These are phyloP conservation scores for Arthrobotrys pseudoclavata DNA, from an alignment of 2,329 filamentous ascomycete genomes.

Conservation along the genomic window DNA sequence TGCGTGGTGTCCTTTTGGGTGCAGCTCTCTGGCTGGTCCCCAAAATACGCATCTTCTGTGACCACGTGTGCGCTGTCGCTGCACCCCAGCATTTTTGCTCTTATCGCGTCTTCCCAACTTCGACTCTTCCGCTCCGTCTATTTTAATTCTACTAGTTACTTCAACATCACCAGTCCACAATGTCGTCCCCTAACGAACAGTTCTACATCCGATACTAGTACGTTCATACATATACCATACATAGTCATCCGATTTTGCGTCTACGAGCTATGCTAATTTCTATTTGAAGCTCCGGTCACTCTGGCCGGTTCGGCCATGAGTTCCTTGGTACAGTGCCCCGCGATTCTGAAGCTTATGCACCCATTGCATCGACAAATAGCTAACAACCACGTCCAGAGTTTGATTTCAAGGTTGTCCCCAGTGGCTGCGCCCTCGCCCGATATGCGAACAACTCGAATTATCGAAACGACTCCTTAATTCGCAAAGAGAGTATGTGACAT, in stretches of 20 bases:
- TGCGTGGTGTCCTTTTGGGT: constrained; percentile 54
- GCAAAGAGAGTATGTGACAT: constrained; percentile 90
- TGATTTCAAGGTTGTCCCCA: constrained; percentile 91
- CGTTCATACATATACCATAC: constrained; percentile 66
- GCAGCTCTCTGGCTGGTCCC: constrained; percentile 28
- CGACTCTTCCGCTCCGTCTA: background rate
- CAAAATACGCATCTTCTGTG: constrained; percentile 44
- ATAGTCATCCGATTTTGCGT: background rate
- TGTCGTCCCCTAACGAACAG: constrained; percentile 79
- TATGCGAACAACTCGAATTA: constrained; percentile 99
- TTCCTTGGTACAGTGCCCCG: constrained; percentile 79
- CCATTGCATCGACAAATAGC: constrained; percentile 12
- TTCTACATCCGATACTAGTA: constrained; percentile 99
- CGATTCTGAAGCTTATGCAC: constrained; percentile 14
- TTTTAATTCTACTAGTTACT: background rate
- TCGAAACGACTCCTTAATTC: constrained; percentile 96
- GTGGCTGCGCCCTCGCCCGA: constrained; percentile 92
- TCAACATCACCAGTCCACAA: constrained; percentile 66
- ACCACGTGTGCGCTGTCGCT: constrained; percentile 36
- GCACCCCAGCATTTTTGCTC: constrained; percentile 32
- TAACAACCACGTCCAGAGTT: constrained; percentile 76
- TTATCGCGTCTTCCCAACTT: constrained; percentile 53
- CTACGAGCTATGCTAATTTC: constrained; percentile 12
- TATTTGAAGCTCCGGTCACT: constrained; percentile 82
- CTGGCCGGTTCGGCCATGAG: constrained; percentile 96